Evolutionary conservation across 495 filamentous ascomycete genomes (phyloP).

Genomic region (Xylaria cubensis): DNA sequence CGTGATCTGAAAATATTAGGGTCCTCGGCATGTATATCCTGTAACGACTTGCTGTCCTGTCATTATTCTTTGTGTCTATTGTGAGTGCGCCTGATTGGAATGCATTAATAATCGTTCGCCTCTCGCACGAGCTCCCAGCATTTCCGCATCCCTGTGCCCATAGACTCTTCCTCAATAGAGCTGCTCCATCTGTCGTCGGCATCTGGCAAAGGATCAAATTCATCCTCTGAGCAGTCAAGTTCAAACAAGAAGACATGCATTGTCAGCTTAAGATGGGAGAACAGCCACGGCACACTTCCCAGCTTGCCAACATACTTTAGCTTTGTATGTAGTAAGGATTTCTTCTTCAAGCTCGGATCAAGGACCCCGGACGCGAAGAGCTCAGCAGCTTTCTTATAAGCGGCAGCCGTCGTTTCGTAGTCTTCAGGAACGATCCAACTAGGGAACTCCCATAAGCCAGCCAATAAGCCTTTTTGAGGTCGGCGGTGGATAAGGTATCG

Average conservation of each 20-base stretch:
- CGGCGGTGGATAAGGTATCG: constrained; percentile 50
- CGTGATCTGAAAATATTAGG: background rate
- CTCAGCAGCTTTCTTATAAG: constrained; percentile 35
- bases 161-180: constrained; percentile 45
- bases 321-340: background rate
- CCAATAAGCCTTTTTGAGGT: constrained; percentile 52
- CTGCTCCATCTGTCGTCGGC: constrained; percentile 42
- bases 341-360: background rate
- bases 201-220: background rate
- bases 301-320: constrained; percentile 42
- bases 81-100: background rate
- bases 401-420: constrained; percentile 32
- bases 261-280: constrained; percentile 53
- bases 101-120: constrained; percentile 23
- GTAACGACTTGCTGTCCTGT: no score
- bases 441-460: constrained; percentile 55
- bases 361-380: constrained; percentile 34
- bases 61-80: background rate
- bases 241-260: constrained; percentile 57
- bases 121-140: constrained; percentile 51
- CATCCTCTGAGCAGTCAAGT: constrained; percentile 29
- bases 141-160: constrained; percentile 58
- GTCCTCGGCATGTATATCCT: no score
- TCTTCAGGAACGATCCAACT: constrained; percentile 41
- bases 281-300: constrained; percentile 52